Percentiles rank a stretch among this genome's conserved stretches.
Conservation (phyloP, 164 flowering plant genomes). For the Chloranthus sessilifolius region DNA sequence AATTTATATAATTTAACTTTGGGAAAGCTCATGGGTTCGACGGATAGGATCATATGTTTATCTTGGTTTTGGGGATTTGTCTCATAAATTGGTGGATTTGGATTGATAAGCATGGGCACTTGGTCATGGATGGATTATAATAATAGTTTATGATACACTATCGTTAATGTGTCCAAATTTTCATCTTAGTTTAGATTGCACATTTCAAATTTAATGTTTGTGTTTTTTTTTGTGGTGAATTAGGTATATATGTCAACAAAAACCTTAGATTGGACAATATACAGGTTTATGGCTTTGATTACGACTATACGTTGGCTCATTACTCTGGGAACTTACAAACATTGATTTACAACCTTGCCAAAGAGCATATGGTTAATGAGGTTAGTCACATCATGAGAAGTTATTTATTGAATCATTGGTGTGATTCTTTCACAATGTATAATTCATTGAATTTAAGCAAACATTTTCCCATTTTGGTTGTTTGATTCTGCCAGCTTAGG, state of each 20-base stretch:
- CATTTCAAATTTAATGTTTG: too few relatives aligned
- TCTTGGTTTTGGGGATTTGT: too few relatives aligned
- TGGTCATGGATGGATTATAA: too few relatives aligned
- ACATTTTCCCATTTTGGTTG: conserved; percentile 10
- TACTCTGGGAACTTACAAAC: conserved; percentile 72
- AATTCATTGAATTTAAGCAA: neutral
- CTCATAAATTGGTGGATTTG: too few relatives aligned
- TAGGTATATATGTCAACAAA: conserved; percentile 90
- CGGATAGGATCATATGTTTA: too few relatives aligned
- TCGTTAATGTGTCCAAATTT: too few relatives aligned
- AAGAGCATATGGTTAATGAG: conserved; percentile 81
- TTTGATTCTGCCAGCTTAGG: conserved; percentile 46
- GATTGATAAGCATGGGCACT: too few relatives aligned
- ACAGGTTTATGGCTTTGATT: conserved; percentile 91
- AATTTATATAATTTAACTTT: too few relatives aligned
- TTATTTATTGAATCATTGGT: conserved; percentile 3
- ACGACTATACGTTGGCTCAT: conserved; percentile 93
- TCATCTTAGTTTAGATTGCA: too few relatives aligned
- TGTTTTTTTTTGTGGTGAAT: too few relatives aligned
- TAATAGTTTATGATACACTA: too few relatives aligned
- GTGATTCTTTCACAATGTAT: neutral
- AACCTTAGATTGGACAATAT: conserved; percentile 71
- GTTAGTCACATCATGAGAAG: conserved; percentile 29
- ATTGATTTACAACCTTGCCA: conserved; percentile 89
- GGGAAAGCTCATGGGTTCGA: too few relatives aligned